A percentile compares a stretch with the other conserved stretches of the same genome.
phyloP scores from a whole-genome alignment of 2,329 filamentous ascomycete species.

The Apiospora koreana region DNA sequence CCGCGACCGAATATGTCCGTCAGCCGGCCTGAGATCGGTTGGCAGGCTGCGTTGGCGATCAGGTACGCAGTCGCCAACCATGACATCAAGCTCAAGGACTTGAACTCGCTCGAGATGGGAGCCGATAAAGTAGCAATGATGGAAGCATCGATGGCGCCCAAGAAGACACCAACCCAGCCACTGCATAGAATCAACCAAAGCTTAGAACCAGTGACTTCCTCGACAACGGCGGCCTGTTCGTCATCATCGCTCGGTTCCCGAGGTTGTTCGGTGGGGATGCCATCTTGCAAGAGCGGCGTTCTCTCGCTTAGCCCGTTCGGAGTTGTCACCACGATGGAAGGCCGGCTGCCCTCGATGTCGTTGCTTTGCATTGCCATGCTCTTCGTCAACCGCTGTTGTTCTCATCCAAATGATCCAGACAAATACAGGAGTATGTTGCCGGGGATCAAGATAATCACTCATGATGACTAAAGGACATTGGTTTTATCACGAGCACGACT shows the following conservation, averaged over 20 bases:
- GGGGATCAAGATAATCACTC: not conserved
- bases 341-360: not conserved
- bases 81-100: slow-evolving; percentile 77
- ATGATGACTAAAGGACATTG: not conserved
- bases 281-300: slow-evolving; percentile 26
- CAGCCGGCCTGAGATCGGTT: slow-evolving; percentile 80
- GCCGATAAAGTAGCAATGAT: slow-evolving; percentile 84
- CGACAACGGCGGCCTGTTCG: slow-evolving; percentile 49
- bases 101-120: slow-evolving; percentile 81
- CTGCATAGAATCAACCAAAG: slow-evolving; percentile 57
- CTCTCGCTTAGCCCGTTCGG: slow-evolving; percentile 17
- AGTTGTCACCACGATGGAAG: slow-evolving; percentile 9
- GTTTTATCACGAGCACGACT: not conserved
- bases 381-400: not conserved
- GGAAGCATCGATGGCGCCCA: slow-evolving; percentile 71
- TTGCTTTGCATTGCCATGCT: not conserved
- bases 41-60: slow-evolving; percentile 83
- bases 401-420: not conserved
- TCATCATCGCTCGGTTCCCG: slow-evolving; percentile 33
- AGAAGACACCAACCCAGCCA: slow-evolving; percentile 62
- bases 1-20: slow-evolving; percentile 88
- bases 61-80: slow-evolving; percentile 90
- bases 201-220: slow-evolving; percentile 48
- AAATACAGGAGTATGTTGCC: not conserved
- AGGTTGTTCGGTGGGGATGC: slow-evolving; percentile 16